Base-by-base conservation (phyloP, 306 rosid species). In the Casuarina equisetifolia region DNA sequence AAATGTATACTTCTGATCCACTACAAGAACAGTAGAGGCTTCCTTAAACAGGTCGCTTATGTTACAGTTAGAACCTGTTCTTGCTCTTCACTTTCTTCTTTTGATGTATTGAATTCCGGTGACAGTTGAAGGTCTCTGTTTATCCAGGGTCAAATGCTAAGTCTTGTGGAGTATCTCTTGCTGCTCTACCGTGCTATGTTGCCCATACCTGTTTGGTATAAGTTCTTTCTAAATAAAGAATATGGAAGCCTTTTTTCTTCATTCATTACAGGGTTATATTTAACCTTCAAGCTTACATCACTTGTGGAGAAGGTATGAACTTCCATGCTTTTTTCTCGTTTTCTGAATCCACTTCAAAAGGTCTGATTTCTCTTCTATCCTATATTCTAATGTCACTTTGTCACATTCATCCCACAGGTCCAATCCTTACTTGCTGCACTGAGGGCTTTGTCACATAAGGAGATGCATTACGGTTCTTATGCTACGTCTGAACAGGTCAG, bases 151-250 rank as follows among this genome's bases (percentile, higher is more conserved):
- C 97, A 92, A 89, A 85, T 95, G 96, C 89, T 95, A 70, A 95
- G 97, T 80, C 79, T 92, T 78, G 82, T 91, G 66, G 99, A 95
- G 84, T 91, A 95, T 84, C 78, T 88, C 51, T 89, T 95, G 67
- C 87, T 95, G 73, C 86, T 95, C 73, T 95, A 95, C 89, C 97
- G 97, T 73, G 97, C 99, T 75, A 84, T 95, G 79, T 78, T 95
- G 90, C 99, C 99, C 43, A 85, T 97, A 20, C 94, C 99, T 9
- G 96, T 95, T 67, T 95, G 99, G 99, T 95, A 95, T 73, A 96
- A 95, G 16, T 95, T 95, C 91, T 95, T 95, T 80, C 85, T 95
- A 84, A 95, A 95, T 89, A 95, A 95, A 80, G 99, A 91, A 86
- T 92, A 95, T 54, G 98, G 98, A 69, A 95, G 97, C 77, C 84